phyloP scores from a whole-genome alignment of 768 basidiomycete genomes.

The Mycena belliarum region DNA sequence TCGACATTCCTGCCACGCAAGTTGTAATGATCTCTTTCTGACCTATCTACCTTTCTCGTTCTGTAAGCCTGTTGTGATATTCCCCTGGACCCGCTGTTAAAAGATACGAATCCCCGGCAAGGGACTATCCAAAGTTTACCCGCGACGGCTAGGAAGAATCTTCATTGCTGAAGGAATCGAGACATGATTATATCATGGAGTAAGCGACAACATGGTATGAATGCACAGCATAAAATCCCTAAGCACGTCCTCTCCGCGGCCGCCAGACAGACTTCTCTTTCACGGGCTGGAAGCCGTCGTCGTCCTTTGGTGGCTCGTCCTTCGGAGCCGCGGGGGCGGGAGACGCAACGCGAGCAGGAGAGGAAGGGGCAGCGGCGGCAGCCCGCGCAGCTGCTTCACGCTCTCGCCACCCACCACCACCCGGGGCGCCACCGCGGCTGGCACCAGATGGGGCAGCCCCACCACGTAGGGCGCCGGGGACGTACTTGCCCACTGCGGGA shows the following conservation, averaged over 20 bases:
- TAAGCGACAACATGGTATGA: conserved; percentile 1
- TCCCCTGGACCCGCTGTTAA: neutral
- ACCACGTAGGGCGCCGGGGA: conserved; percentile 40
- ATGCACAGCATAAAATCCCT: neutral
- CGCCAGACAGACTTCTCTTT: conserved; percentile 42
- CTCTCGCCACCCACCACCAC: conserved; percentile 60
- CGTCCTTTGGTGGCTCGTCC: conserved; percentile 52
- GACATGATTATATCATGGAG: neutral
- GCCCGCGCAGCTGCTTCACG: conserved; percentile 48
- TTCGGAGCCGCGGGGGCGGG: conserved; percentile 32
- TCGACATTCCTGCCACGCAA: conserved; percentile 52
- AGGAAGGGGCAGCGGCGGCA: conserved; percentile 30
- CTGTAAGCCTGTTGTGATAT: neutral
- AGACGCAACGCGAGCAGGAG: conserved; percentile 30
- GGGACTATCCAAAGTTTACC: no score
- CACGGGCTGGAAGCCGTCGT: conserved; percentile 75
- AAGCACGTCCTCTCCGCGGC: conserved; percentile 24
- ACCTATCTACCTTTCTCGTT: neutral
- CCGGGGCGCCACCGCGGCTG: conserved; percentile 30
- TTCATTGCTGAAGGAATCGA: no score
- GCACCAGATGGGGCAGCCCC: conserved; percentile 34
- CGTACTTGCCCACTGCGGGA: conserved; percentile 43
- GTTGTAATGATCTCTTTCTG: conserved; percentile 43
- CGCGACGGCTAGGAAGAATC: no score
- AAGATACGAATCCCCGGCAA: no score